phyloP scores from a whole-genome alignment of 2,329 filamentous ascomycete genomes.

The Lizonia empirigonia region DNA sequence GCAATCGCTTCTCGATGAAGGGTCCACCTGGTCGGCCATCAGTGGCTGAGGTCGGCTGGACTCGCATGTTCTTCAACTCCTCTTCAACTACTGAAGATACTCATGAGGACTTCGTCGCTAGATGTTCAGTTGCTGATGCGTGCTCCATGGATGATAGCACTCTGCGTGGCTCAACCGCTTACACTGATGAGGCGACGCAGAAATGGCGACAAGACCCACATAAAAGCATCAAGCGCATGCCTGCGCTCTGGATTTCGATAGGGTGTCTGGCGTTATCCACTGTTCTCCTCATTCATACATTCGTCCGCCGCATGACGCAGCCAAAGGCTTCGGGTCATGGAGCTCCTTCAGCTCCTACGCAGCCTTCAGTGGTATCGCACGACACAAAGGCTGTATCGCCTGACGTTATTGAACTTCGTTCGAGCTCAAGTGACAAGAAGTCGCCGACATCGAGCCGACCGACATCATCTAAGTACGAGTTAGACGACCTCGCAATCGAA shows the following conservation, averaged over 20 bases:
- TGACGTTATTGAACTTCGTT: neutral
- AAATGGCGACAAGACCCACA: constrained; percentile 40
- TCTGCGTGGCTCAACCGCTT: constrained; percentile 43
- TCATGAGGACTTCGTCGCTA: constrained; percentile 33
- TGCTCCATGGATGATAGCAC: constrained; percentile 46
- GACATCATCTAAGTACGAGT: constrained; percentile 20
- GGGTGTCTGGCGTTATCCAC: constrained; percentile 38
- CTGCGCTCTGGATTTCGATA: constrained; percentile 42
- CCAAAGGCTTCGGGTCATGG: constrained; percentile 16
- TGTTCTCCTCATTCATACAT: constrained; percentile 38
- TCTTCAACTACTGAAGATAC: constrained; percentile 47
- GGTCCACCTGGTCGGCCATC: constrained; percentile 52
- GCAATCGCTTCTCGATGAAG: constrained; percentile 52
- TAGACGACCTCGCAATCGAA: constrained; percentile 35
- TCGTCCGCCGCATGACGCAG: constrained; percentile 32
- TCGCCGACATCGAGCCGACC: constrained; percentile 6
- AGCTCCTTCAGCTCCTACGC: neutral
- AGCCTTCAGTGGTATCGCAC: neutral
- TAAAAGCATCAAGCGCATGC: constrained; percentile 34
- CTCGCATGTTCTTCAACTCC: constrained; percentile 58
- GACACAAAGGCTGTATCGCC: neutral
- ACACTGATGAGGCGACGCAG: constrained; percentile 24
- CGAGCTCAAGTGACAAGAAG: neutral
- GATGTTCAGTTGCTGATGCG: constrained; percentile 38
- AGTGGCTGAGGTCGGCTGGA: constrained; percentile 53